phyloP scores from a whole-genome alignment of 352 stramenopile species.

The Halophytophthora batemanensis region DNA sequence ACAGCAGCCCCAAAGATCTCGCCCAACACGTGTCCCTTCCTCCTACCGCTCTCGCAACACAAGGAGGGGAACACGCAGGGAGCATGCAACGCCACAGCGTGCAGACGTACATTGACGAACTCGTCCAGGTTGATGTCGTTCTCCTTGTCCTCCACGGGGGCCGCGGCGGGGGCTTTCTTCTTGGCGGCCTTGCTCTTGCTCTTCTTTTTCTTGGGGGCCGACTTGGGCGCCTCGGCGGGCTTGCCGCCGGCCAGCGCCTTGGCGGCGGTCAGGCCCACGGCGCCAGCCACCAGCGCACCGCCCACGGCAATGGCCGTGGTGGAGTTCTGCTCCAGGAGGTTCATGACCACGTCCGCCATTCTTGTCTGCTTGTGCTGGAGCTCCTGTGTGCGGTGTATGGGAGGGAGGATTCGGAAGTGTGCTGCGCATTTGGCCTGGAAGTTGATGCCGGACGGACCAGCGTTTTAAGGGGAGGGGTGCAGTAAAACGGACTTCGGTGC shows the following conservation, averaged over 20 bases:
- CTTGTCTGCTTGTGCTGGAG: background rate
- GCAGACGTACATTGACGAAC: slow-evolving; percentile 45
- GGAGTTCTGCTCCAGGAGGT: slow-evolving; percentile 60
- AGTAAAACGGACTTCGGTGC: too few species aligned
- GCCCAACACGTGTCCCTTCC: background rate
- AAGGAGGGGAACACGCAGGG: slow-evolving; percentile 2
- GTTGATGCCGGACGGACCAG: too few species aligned
- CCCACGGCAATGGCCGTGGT: slow-evolving; percentile 62
- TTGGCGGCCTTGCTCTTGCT: slow-evolving; percentile 63
- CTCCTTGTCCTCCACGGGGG: slow-evolving; percentile 27
- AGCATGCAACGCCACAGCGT: background rate
- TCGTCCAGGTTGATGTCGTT: slow-evolving; percentile 64
- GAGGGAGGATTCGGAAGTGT: too few species aligned
- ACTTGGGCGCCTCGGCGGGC: slow-evolving; percentile 12
- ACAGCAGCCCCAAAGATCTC: background rate
- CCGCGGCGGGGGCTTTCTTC: slow-evolving; percentile 24
- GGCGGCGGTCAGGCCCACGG: slow-evolving; percentile 62
- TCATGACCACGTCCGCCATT: slow-evolving; percentile 68
- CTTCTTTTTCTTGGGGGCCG: slow-evolving; percentile 50
- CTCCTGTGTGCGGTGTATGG: too few species aligned
- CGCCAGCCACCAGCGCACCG: slow-evolving; percentile 60
- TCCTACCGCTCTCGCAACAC: background rate
- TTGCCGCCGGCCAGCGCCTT: slow-evolving; percentile 58
- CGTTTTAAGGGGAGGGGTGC: too few species aligned
- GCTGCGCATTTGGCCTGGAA: too few species aligned